A percentile compares a stretch with the other conserved stretches of the same genome.
These are phyloP conservation scores for Calocera cornea DNA, from an alignment of 768 basidiomycete genomes.

Conservation along the genomic window DNA sequence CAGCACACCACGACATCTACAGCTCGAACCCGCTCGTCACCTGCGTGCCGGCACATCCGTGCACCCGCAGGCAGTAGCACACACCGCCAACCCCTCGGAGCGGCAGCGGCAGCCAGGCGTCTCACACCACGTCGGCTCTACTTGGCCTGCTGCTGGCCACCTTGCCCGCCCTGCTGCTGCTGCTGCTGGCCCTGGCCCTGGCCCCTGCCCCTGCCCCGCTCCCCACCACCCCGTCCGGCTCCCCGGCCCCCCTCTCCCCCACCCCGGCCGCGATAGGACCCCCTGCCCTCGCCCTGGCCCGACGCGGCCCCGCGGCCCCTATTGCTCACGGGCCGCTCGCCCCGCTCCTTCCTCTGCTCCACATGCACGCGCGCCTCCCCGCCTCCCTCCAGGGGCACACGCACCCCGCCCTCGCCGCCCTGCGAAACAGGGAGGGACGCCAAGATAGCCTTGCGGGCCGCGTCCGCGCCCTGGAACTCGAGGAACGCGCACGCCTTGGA, in stretches of 20 bases:
- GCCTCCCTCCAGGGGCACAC: conserved; percentile 42
- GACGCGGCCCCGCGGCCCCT: not conserved
- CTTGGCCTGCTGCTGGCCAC: not conserved
- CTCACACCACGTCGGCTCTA: too few relatives aligned
- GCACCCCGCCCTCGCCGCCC: conserved; percentile 85
- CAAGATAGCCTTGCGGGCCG: conserved; percentile 74
- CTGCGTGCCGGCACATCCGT: too few relatives aligned
- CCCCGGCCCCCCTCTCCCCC: not conserved
- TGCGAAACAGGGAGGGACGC: conserved; percentile 48
- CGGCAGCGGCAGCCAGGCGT: too few relatives aligned
- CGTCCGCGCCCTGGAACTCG: conserved; percentile 65
- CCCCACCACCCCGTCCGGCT: not conserved
- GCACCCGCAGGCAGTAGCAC: too few relatives aligned
- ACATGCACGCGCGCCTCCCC: conserved; percentile 52
- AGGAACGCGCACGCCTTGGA: conserved; percentile 87
- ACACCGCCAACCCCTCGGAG: too few relatives aligned
- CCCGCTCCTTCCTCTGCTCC: conserved; percentile 84
- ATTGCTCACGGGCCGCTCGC: conserved; percentile 45
- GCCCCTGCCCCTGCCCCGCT: not conserved
- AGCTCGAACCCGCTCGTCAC: too few relatives aligned
- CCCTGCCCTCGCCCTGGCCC: not conserved
- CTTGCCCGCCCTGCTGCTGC: too few relatives aligned
- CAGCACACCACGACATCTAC: too few relatives aligned
- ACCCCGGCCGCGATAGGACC: not conserved
- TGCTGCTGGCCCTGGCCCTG: not conserved